A percentile compares a stretch with the other conserved stretches of the same genome.
These are phyloP conservation scores for Xylaria sp. DNA, from an alignment of 2,329 filamentous ascomycete genomes.

Conservation along the genomic window DNA sequence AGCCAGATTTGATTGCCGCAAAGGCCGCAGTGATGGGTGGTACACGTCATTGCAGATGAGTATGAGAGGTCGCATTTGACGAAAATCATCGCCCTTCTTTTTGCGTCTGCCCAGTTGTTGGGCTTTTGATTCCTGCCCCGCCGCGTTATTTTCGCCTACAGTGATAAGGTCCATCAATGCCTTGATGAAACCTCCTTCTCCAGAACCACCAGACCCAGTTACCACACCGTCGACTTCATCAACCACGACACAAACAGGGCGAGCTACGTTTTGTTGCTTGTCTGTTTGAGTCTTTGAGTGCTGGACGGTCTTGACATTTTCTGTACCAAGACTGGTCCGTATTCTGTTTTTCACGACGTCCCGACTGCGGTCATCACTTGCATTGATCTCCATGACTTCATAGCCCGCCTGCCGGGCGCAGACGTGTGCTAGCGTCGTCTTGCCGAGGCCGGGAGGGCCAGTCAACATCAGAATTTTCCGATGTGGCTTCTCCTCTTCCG, in stretches of 20 bases:
- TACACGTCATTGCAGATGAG: constrained; percentile 98
- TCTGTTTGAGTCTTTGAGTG: constrained; percentile 58
- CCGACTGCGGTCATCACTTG: constrained; percentile 89
- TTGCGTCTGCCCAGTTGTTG: constrained; percentile 55
- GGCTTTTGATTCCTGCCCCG: constrained; percentile 39
- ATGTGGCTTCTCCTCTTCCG: constrained; percentile 75
- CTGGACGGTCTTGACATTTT: constrained; percentile 82
- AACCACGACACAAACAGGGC: constrained; percentile 90
- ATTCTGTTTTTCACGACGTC: constrained; percentile 92
- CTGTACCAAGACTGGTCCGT: constrained; percentile 88
- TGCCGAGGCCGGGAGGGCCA: constrained; percentile 90
- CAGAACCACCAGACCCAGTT: constrained; percentile 73
- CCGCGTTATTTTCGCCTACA: constrained; percentile 80
- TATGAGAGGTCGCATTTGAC: constrained; percentile 84
- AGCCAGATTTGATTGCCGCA: constrained; percentile 83
- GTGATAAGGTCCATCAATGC: constrained; percentile 89
- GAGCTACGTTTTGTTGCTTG: constrained; percentile 72
- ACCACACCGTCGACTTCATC: constrained; percentile 98
- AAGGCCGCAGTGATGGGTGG: constrained; percentile 81
- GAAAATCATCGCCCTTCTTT: constrained; percentile 85
- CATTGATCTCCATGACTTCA: constrained; percentile 96
- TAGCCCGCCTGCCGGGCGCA: constrained; percentile 95
- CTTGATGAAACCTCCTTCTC: constrained; percentile 94
- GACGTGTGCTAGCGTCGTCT: constrained; percentile 95
- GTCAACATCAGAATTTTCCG: constrained; percentile 89